Evolutionary conservation across 192 early-diverging fungal genomes (phyloP).

Genomic region (Funneliformis mosseae): DNA sequence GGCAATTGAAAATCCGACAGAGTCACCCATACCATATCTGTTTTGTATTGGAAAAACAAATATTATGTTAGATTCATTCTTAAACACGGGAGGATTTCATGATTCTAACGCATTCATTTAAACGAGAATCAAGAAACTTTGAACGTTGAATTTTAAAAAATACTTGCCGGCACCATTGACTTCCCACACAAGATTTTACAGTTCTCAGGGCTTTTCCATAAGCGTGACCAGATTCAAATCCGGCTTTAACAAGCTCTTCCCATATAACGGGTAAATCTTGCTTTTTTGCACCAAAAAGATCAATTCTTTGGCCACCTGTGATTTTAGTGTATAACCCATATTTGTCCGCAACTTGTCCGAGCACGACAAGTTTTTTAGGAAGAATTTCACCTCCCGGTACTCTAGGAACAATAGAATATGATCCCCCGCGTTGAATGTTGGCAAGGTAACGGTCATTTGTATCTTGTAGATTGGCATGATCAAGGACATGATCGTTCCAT

Average conservation of each 20-base stretch:
- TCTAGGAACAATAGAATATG: constrained; percentile 66
- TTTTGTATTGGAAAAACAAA: not conserved
- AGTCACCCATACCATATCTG: constrained; percentile 49
- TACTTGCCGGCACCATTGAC: constrained; percentile 58
- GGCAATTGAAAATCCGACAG: constrained; percentile 68
- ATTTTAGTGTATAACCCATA: constrained; percentile 70
- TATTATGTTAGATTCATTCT: not conserved
- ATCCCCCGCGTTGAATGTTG: constrained; percentile 71
- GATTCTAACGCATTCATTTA: not conserved
- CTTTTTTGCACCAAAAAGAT: constrained; percentile 67
- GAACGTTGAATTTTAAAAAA: constrained; percentile 47
- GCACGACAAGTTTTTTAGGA: constrained; percentile 63
- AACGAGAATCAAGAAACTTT: not conserved
- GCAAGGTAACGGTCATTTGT: constrained; percentile 71
- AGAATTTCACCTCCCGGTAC: constrained; percentile 70
- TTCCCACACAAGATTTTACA: constrained; percentile 68
- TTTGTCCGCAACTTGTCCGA: constrained; percentile 64
- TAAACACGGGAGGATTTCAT: too few species aligned
- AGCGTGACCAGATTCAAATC: constrained; percentile 71
- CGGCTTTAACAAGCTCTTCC: constrained; percentile 63
- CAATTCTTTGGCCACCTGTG: constrained; percentile 72
- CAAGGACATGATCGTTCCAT: constrained; percentile 67
- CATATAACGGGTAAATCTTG: constrained; percentile 67
- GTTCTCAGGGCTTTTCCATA: constrained; percentile 72
- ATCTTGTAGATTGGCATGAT: constrained; percentile 56